phyloP scores from a whole-genome alignment of 345 rosid species.

The Eucalyptus leucophloia region DNA sequence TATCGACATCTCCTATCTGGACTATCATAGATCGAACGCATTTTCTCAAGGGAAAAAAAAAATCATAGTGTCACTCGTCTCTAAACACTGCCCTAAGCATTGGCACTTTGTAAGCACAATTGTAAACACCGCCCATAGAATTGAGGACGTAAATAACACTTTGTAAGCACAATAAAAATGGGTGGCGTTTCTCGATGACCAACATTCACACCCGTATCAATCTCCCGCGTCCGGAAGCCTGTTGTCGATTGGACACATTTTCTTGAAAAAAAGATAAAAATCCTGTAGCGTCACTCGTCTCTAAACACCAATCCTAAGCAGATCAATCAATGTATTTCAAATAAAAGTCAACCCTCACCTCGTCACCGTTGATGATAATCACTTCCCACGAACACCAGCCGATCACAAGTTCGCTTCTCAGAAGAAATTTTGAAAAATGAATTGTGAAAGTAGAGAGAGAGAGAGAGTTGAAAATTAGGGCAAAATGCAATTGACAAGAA shows the following conservation, averaged over 20 bases:
- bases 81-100: not conserved
- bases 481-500: not conserved
- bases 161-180: not conserved
- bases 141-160: not conserved
- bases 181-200: not conserved
- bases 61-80: not conserved
- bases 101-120: too few relatives aligned
- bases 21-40: not conserved
- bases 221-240: not conserved
- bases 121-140: too few relatives aligned
- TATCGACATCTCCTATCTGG: accelerated
- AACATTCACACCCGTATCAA: not conserved
- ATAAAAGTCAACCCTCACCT: not conserved
- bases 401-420: not conserved
- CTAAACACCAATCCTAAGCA: not conserved
- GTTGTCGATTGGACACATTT: not conserved
- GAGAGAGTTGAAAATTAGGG: not conserved
- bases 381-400: not conserved
- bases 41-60: not conserved
- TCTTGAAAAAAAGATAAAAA: not conserved
- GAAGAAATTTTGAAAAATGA: not conserved
- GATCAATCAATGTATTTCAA: not conserved
- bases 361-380: not conserved
- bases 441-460: not conserved
- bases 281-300: not conserved